phyloP scores from a whole-genome alignment of 495 filamentous ascomycete species.

The Choiromyces venosus region DNA sequence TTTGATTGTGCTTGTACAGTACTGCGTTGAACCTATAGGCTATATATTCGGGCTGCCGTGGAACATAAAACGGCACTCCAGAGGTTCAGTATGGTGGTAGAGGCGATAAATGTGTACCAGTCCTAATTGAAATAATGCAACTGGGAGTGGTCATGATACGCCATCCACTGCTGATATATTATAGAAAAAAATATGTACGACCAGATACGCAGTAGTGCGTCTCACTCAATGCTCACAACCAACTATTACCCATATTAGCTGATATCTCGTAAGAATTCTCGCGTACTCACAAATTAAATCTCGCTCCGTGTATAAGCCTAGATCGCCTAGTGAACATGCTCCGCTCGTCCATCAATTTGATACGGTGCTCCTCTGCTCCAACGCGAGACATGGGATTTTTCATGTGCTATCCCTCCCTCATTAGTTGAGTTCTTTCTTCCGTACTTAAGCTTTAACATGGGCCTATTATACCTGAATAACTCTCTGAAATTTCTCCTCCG shows the following conservation, averaged over 20 bases:
- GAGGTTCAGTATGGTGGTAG: background rate
- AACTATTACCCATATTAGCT: background rate
- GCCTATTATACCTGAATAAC: conserved; percentile 18
- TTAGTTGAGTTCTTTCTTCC: background rate
- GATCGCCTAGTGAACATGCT: conserved; percentile 7
- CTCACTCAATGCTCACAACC: background rate
- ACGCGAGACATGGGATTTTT: conserved; percentile 43
- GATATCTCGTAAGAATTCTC: background rate
- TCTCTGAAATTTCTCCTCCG: conserved; percentile 42
- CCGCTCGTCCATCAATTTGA: conserved; percentile 50
- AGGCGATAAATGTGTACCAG: too few relatives aligned
- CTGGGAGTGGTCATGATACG: too few relatives aligned
- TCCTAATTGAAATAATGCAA: too few relatives aligned
- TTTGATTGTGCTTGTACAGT: background rate
- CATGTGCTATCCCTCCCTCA: background rate
- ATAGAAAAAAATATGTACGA: too few relatives aligned
- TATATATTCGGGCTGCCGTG: background rate
- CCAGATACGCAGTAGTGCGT: background rate
- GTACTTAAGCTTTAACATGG: background rate
- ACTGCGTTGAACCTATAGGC: background rate
- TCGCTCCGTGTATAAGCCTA: background rate
- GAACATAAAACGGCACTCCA: background rate
- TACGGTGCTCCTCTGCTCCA: conserved; percentile 46
- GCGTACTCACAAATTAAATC: background rate
- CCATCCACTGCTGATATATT: too few relatives aligned